A percentile compares a stretch with the other conserved stretches of the same genome.
phyloP scores from a whole-genome alignment of 345 rosid genomes.

The rapeseed (Brassica napus) region Da-Ae NC_063442.1:969001-969500 shows the following conservation, averaged over 20 bases:
- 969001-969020: neutral
- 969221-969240: no score
- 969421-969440: constrained; percentile 32
- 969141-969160: neutral
- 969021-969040: neutral
- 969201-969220: no score
- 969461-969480: constrained; percentile 13
- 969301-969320: neutral
- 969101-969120: neutral
- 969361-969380: neutral
- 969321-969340: neutral
- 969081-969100: neutral
- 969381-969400: constrained; percentile 30
- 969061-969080: neutral
- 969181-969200: no score
- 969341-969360: neutral
- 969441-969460: constrained; percentile 33
- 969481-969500: neutral
- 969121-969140: neutral
- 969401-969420: constrained; percentile 22
- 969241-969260: no score
- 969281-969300: neutral
- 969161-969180: no score
- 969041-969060: no score
- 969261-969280: no score